Percentiles rank a stretch among this genome's conserved stretches.
Conservation (phyloP, 139 green algal genomes). For the Gonium pectorale region DNA sequence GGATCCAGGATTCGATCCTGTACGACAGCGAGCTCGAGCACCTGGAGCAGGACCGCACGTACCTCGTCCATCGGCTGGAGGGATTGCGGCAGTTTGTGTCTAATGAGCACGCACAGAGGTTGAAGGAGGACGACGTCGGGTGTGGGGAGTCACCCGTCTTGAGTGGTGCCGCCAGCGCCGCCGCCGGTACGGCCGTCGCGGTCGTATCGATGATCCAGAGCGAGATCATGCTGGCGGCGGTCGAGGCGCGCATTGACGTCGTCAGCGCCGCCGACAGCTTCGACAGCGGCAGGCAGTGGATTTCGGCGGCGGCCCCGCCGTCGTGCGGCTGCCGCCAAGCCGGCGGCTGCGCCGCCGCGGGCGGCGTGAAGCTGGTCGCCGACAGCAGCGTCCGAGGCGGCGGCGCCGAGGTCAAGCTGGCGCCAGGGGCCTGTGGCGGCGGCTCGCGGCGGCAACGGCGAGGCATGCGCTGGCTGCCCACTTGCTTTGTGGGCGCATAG, state of each 20-base stretch:
- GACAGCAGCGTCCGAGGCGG: background rate
- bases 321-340: too few species aligned
- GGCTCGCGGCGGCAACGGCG: background rate
- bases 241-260: background rate
- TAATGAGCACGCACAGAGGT: background rate
- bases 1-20: slow-evolving; percentile 25
- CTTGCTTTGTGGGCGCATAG: slow-evolving; percentile 25
- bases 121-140: background rate
- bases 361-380: background rate
- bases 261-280: background rate
- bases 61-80: background rate
- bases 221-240: slow-evolving; percentile 27
- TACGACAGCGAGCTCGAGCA: slow-evolving; percentile 40
- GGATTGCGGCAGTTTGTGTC: background rate
- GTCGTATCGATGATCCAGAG: slow-evolving; percentile 7
- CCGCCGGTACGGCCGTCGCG: background rate
- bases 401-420: background rate
- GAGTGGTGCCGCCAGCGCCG: background rate
- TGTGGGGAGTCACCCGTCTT: background rate
- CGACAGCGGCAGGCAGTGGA: background rate
- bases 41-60: slow-evolving; percentile 37
- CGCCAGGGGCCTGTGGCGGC: background rate
- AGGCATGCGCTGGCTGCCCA: slow-evolving; percentile 19
- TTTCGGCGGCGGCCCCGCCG: too few species aligned
- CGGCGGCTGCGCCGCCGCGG: background rate